These are phyloP conservation scores for Boletus subparvulus DNA, from an alignment of 768 basidiomycete species.

Conservation along the genomic window DNA sequence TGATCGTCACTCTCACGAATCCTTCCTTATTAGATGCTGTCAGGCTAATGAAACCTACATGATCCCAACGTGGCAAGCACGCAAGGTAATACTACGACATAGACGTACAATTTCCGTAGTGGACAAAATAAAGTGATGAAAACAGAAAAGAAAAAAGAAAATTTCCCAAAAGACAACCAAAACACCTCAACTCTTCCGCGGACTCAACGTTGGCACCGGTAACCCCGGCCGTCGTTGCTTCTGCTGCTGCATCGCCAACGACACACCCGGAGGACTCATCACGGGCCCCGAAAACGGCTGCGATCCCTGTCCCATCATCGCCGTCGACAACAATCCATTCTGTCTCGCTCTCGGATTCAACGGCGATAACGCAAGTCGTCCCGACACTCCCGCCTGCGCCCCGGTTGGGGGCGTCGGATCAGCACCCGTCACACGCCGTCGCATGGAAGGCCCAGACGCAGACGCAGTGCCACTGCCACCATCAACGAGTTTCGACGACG, in stretches of 20 bases:
- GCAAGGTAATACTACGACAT: too few relatives aligned
- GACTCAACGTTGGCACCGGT: slow-evolving; percentile 37
- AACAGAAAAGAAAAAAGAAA: too few relatives aligned
- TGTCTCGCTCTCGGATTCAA: slow-evolving; percentile 69
- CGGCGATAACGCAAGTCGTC: slow-evolving; percentile 58
- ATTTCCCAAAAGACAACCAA: too few relatives aligned
- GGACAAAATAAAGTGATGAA: too few relatives aligned
- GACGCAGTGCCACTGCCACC: not conserved
- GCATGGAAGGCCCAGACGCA: slow-evolving; percentile 44
- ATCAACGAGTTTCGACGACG: slow-evolving; percentile 10
- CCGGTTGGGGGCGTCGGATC: slow-evolving; percentile 31
- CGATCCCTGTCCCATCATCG: slow-evolving; percentile 38
- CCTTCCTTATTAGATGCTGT: too few relatives aligned
- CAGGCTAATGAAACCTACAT: too few relatives aligned
- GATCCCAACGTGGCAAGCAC: too few relatives aligned
- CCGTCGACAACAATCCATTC: slow-evolving; percentile 40
- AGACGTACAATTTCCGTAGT: too few relatives aligned
- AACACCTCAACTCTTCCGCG: slow-evolving; percentile 21
- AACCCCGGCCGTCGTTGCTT: slow-evolving; percentile 40
- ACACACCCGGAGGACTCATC: slow-evolving; percentile 9
- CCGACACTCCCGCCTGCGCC: not conserved
- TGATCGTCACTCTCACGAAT: too few relatives aligned
- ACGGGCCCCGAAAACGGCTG: slow-evolving; percentile 27
- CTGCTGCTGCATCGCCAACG: slow-evolving; percentile 35
- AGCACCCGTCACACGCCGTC: slow-evolving; percentile 65